Conservation (phyloP, 1,284 basidiomycete genomes). For the Omphalotus olearius region DNA sequence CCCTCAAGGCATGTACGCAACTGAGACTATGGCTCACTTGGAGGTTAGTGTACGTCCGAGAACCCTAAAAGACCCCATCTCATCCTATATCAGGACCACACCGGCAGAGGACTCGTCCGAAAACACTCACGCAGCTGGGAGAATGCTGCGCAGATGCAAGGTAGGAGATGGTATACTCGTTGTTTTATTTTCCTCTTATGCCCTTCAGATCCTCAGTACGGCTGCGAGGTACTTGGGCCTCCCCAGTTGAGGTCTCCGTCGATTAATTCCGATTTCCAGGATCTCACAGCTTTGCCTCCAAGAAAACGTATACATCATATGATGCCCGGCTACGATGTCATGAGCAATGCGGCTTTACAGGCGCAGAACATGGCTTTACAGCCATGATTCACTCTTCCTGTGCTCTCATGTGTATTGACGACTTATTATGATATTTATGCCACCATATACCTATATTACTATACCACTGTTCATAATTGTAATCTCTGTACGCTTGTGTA, state of each 20-base stretch:
- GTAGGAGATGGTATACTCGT: slow-evolving; percentile 20
- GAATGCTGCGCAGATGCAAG: slow-evolving; percentile 41
- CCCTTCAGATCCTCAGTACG: slow-evolving; percentile 33
- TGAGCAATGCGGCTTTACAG: slow-evolving; percentile 10
- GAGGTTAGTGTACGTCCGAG: slow-evolving; percentile 35
- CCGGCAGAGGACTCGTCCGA: slow-evolving; percentile 36
- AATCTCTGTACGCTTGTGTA: neutral
- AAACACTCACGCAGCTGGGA: slow-evolving; percentile 61
- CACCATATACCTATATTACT: slow-evolving; percentile 8
- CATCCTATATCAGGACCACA: slow-evolving; percentile 34
- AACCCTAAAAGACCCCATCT: slow-evolving; percentile 7
- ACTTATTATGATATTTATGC: slow-evolving; percentile 9
- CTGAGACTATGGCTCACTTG: slow-evolving; percentile 42
- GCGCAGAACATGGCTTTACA: slow-evolving; percentile 26
- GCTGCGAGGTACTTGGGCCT: slow-evolving; percentile 36
- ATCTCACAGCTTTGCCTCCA: slow-evolving; percentile 47
- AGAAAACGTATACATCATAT: slow-evolving; percentile 59
- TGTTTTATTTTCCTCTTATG: neutral
- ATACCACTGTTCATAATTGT: slow-evolving; percentile 3
- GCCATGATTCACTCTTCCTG: slow-evolving; percentile 26
- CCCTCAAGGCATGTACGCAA: slow-evolving; percentile 41
- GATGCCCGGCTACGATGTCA: slow-evolving; percentile 48
- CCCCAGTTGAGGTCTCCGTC: slow-evolving; percentile 20
- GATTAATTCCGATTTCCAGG: slow-evolving; percentile 29
- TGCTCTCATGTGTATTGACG: neutral